A percentile compares a stretch with the other conserved stretches of the same genome.
Conservation (phyloP, 2,329 filamentous ascomycete species). For the Microdochium bolleyi region DNA sequence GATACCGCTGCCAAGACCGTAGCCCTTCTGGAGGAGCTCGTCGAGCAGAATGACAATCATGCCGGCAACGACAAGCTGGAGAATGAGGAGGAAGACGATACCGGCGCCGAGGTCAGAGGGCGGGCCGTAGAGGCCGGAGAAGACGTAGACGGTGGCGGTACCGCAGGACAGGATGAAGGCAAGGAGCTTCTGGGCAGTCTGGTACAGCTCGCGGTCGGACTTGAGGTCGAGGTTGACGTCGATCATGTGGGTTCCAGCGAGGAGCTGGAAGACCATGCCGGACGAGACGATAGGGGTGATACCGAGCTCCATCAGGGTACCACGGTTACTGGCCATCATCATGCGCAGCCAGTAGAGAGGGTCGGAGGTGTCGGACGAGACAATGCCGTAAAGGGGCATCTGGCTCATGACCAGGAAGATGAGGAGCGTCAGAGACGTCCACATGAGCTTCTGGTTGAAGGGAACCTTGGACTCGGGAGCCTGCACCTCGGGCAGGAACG, state of each 20-base stretch:
- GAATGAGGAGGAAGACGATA: conserved; percentile 95
- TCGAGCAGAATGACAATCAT: conserved; percentile 99
- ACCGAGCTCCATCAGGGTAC: conserved; percentile 92
- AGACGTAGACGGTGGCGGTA: conserved; percentile 95
- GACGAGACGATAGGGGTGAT: conserved; percentile 99
- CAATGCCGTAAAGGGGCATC: conserved; percentile 98
- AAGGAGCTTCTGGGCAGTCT: conserved; percentile 98
- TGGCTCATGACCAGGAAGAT: conserved; percentile 99
- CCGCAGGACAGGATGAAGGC: conserved; percentile 97
- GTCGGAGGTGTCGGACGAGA: conserved; percentile 96
- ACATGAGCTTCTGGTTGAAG: conserved; percentile 98
- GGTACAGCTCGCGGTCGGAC: conserved; percentile 98
- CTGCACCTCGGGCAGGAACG: conserved; percentile 98
- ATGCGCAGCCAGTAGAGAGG: conserved; percentile 99
- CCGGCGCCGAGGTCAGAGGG: conserved; percentile 94
- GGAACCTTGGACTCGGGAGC: conserved; percentile 97
- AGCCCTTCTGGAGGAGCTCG: conserved; percentile 98
- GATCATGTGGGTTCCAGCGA: conserved; percentile 98
- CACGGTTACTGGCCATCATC: conserved; percentile 99
- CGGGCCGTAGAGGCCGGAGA: conserved; percentile 95
- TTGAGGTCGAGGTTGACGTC: conserved; percentile 99
- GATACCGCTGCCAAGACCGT: conserved; percentile 96
- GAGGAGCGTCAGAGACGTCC: conserved; percentile 87
- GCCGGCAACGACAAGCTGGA: conserved; percentile 94
- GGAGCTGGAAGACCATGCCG: conserved; percentile 99